A percentile compares a stretch with the other conserved stretches of the same genome.
phyloP scores from a whole-genome alignment of 2,329 filamentous ascomycete species.

The Penicillium sp. region DNA sequence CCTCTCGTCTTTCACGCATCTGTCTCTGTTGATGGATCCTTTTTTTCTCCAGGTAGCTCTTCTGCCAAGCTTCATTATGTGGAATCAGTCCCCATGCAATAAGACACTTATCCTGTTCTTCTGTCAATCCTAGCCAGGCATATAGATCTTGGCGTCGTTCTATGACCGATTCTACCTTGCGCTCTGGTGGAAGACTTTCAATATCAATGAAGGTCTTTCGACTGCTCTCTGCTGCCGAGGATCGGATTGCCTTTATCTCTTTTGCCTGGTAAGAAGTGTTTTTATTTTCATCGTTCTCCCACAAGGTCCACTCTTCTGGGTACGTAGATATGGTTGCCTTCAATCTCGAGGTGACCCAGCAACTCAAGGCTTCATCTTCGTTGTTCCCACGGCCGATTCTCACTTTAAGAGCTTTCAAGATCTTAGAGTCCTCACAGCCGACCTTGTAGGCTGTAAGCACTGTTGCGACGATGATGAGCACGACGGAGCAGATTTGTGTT shows the following conservation, averaged over 20 bases:
- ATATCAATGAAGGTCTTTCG: not conserved
- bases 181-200: not conserved
- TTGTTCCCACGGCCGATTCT: not conserved
- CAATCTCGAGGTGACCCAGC: constrained; percentile 9
- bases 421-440: constrained; percentile 11
- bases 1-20: not conserved
- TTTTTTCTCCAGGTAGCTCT: constrained; percentile 14
- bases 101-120: constrained; percentile 14
- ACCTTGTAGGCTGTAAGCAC: constrained; percentile 10
- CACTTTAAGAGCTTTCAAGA: not conserved
- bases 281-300: not conserved
- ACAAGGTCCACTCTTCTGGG: constrained; percentile 7
- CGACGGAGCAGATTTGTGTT: constrained; percentile 12
- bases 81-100: constrained; percentile 17
- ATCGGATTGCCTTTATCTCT: not conserved
- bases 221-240: not conserved
- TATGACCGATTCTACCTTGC: not conserved
- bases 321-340: constrained; percentile 11
- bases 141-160: constrained; percentile 15
- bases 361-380: not conserved
- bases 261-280: not conserved
- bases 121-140: constrained; percentile 15
- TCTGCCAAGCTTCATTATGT: constrained; percentile 13
- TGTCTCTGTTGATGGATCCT: constrained; percentile 1
- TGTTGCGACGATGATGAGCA: constrained; percentile 10